Base-by-base conservation (phyloP, 108 stramenopile species). In the Cyclostephanos invisitatus region DNA sequence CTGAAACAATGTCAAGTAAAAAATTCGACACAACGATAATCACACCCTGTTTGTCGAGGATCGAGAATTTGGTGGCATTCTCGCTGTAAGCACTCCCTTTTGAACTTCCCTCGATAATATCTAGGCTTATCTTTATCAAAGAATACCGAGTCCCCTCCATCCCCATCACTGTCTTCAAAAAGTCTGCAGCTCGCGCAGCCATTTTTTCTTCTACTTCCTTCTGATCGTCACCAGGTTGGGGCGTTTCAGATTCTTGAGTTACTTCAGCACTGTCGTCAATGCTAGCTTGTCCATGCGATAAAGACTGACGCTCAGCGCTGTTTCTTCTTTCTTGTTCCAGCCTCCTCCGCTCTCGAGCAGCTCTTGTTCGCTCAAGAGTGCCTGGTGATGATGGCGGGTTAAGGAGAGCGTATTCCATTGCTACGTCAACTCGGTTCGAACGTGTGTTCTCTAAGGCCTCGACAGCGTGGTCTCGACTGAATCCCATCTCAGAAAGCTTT, bases 401-500 rank as follows among this genome's bases (percentile, higher is more conserved):
- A 36, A 89, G 55, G 4, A 97, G 65, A 18, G 93, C 88, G 74
- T 95, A 96, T 72, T 97, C 96, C 93, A 96, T 94, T 0, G 90
- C 95, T 28, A 96, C 70, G 67, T 97, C 95, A 14, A 94, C 62
- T 28, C 83, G 64, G 64, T 96, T 96, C 12, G 87, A 81, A 60
- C 89, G 67, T 14, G 81, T 83, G 38, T 69, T 74, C 32, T 91
- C 84, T 32, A 97, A 71, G 10, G 89, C 91, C 70, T 87, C 88
- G 53, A 93, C 50, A 37, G 93, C 89, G 71, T 95, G 90, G 54
- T 95, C 94, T 37, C 96, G 86, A 32, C 63, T 69, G 68, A 97
- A 96, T 42, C 97, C 95, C 97, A 97, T 96, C 60, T 96, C 97
- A 36, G 68, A 65, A 12, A 97, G 72, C 49, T 77, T 2, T 80